Evolutionary conservation across 345 rosid species (phyloP).

Genomic region (Clausena lansium): DNA sequence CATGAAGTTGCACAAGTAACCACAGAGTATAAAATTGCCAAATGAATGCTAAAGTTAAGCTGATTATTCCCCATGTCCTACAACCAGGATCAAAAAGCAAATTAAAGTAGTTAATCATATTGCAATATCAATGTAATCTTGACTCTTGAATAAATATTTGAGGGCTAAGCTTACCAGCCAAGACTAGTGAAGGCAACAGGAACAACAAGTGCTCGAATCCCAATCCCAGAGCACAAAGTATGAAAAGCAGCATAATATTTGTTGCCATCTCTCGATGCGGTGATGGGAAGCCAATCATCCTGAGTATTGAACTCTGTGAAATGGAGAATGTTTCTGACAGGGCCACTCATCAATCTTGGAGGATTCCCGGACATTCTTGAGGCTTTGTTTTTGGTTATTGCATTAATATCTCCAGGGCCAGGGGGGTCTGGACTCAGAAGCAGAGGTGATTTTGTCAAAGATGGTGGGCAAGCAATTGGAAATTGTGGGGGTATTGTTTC

Average conservation of each 20-base stretch:
- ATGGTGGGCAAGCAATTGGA: not conserved
- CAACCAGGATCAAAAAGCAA: not conserved
- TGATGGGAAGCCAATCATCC: conserved; percentile 20
- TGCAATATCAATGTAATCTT: too few relatives aligned
- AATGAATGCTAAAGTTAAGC: conserved; percentile 30
- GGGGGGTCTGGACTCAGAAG: too few relatives aligned
- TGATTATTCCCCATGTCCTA: conserved; percentile 29
- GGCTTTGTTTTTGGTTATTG: too few relatives aligned
- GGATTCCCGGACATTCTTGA: too few relatives aligned
- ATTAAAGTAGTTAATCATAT: not conserved
- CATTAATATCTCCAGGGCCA: too few relatives aligned
- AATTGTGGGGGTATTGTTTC: not conserved
- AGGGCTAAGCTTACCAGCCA: conserved; percentile 22
- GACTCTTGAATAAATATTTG: too few relatives aligned
- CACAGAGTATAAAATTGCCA: conserved; percentile 38
- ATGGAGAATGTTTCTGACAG: too few relatives aligned
- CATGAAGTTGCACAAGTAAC: too few relatives aligned
- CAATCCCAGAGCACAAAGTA: conserved; percentile 30
- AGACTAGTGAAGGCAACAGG: conserved; percentile 26
- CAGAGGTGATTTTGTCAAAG: too few relatives aligned
- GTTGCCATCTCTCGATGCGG: conserved; percentile 28
- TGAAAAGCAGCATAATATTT: conserved; percentile 25
- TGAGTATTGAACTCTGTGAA: too few relatives aligned
- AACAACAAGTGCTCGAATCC: conserved; percentile 29
- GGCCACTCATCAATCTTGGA: too few relatives aligned